These are phyloP conservation scores for Ilyonectria mors-panacis DNA, from an alignment of 2,329 filamentous ascomycete species.

Conservation along the genomic window DNA sequence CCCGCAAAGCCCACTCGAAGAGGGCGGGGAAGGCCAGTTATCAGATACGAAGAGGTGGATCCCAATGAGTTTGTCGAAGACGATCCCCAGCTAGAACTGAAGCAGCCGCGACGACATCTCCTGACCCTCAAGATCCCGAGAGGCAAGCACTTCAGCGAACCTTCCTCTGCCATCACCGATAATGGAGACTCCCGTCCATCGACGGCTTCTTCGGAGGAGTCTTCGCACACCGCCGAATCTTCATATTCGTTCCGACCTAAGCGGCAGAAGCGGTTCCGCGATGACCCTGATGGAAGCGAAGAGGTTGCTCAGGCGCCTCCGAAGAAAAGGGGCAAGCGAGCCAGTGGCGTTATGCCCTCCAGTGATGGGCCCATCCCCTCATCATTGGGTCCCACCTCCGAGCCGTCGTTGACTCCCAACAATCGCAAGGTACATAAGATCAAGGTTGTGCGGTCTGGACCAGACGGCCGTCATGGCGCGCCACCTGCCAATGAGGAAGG, in stretches of 20 bases:
- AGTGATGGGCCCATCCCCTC: slow-evolving; percentile 35
- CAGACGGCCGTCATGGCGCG: slow-evolving; percentile 48
- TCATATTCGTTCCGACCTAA: slow-evolving; percentile 69
- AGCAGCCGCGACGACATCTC: slow-evolving; percentile 51
- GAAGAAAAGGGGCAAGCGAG: slow-evolving; percentile 56
- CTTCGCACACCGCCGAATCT: slow-evolving; percentile 64
- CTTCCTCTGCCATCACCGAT: slow-evolving; percentile 54
- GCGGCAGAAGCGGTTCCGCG: slow-evolving; percentile 67
- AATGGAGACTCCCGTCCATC: slow-evolving; percentile 66
- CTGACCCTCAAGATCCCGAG: slow-evolving; percentile 59
- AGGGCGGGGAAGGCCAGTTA: slow-evolving; percentile 43
- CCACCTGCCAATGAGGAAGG: slow-evolving; percentile 46
- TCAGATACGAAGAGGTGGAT: slow-evolving; percentile 50
- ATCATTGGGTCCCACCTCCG: slow-evolving; percentile 39
- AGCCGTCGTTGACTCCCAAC: slow-evolving; percentile 36
- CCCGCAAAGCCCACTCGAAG: slow-evolving; percentile 45
- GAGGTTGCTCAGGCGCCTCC: slow-evolving; percentile 54
- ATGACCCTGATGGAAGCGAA: slow-evolving; percentile 62
- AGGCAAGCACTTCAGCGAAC: slow-evolving; percentile 57
- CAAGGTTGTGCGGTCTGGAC: slow-evolving; percentile 53
- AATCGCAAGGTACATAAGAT: slow-evolving; percentile 57
- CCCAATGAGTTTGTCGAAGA: slow-evolving; percentile 49
- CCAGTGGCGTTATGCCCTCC: slow-evolving; percentile 28
- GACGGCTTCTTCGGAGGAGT: slow-evolving; percentile 68
- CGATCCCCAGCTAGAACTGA: slow-evolving; percentile 46